A percentile compares a stretch with the other conserved stretches of the same genome.
These are phyloP conservation scores for Neofusicoccum kwambonambiense DNA, from an alignment of 2,329 filamentous ascomycete genomes.

Conservation along the genomic window DNA sequence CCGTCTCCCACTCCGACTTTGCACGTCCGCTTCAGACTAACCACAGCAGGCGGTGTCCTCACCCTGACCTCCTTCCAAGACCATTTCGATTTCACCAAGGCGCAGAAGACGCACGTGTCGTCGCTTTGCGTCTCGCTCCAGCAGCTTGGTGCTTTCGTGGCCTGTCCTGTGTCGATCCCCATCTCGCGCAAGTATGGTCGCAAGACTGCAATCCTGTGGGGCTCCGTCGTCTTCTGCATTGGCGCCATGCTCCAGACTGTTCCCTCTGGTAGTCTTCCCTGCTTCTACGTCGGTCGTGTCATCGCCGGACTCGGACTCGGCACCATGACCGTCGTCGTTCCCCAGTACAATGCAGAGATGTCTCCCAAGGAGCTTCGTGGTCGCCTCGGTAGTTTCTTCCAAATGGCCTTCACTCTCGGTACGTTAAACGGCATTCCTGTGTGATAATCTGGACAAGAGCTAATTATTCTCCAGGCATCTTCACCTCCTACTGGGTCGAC, in stretches of 20 bases:
- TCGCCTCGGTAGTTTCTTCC: constrained; percentile 47
- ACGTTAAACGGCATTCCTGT: not conserved
- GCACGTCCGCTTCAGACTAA: not conserved
- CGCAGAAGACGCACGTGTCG: constrained; percentile 42
- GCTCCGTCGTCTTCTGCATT: constrained; percentile 43
- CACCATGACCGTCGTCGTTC: constrained; percentile 44
- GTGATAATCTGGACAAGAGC: not conserved
- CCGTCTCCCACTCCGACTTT: constrained; percentile 25
- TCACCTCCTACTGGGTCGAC: constrained; percentile 55
- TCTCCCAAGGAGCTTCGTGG: constrained; percentile 48
- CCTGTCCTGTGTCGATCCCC: constrained; percentile 49
- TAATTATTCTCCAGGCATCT: constrained; percentile 33
- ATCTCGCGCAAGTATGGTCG: constrained; percentile 49
- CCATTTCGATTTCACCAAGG: constrained; percentile 44
- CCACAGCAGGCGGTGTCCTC: constrained; percentile 42
- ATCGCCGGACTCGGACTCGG: constrained; percentile 56
- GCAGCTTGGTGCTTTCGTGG: constrained; percentile 54
- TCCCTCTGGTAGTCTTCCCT: constrained; percentile 43
- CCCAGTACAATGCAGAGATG: constrained; percentile 48
- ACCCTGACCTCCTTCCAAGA: constrained; percentile 44
- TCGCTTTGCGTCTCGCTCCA: constrained; percentile 52
- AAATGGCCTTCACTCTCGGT: constrained; percentile 52
- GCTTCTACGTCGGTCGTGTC: constrained; percentile 57
- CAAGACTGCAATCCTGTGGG: constrained; percentile 45
- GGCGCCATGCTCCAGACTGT: constrained; percentile 48